Percentiles rank a stretch among this genome's conserved stretches.
Evolutionary conservation across 306 rosid genomes (phyloP).

Genomic region (Carpinus viminea): DNA sequence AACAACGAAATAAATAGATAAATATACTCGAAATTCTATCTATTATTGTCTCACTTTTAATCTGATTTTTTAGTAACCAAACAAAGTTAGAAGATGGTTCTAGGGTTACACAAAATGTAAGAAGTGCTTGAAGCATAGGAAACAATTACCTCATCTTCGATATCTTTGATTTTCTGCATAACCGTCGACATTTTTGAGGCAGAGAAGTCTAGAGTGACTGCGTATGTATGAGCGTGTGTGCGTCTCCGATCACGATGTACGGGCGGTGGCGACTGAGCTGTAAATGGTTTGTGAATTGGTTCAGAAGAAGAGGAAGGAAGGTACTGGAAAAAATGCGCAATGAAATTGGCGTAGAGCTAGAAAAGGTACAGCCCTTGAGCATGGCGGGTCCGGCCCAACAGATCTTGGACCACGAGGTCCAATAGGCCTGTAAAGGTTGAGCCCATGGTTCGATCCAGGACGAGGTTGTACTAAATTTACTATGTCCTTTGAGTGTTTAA

Average conservation of each 20-base stretch:
- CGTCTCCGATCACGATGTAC: background rate
- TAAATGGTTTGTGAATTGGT: background rate
- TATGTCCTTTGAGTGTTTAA: no score
- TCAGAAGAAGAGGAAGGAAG: background rate
- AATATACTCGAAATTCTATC: background rate
- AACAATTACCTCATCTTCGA: slow-evolving; percentile 88
- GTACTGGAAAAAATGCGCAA: background rate
- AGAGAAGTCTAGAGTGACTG: slow-evolving; percentile 15
- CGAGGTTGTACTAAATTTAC: no score
- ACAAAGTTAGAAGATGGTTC: background rate
- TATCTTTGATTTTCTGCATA: slow-evolving; percentile 98
- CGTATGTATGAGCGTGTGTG: background rate
- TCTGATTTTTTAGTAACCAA: background rate
- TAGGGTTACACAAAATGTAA: background rate
- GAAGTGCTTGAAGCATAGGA: background rate
- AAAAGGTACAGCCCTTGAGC: no score
- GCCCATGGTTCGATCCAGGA: no score
- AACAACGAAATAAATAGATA: background rate
- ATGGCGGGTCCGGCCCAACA: background rate
- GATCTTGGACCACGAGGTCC: background rate
- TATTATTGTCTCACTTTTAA: background rate
- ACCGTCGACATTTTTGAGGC: slow-evolving; percentile 79
- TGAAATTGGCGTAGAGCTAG: background rate
- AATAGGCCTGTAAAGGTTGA: background rate
- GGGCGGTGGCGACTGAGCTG: background rate